Conservation (phyloP, 2,329 filamentous ascomycete species). For the Clonostachys chloroleuca region DNA sequence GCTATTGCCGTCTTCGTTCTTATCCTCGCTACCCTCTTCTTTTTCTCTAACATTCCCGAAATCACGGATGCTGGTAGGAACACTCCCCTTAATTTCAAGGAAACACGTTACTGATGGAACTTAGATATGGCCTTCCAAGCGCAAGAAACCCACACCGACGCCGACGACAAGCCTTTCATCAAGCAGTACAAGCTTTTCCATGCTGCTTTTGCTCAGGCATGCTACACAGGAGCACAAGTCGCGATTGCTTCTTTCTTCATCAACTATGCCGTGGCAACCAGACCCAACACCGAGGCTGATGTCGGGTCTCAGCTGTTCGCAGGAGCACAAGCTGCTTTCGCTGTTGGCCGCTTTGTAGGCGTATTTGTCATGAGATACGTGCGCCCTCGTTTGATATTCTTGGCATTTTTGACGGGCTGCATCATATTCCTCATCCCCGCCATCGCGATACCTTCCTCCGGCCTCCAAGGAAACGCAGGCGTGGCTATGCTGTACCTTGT, state of each 20-base stretch:
- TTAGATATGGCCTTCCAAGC: slow-evolving; percentile 62
- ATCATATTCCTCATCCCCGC: slow-evolving; percentile 57
- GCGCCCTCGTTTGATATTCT: slow-evolving; percentile 63
- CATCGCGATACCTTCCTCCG: slow-evolving; percentile 24
- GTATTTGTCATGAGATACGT: slow-evolving; percentile 62
- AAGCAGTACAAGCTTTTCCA: slow-evolving; percentile 76
- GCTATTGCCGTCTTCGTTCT: slow-evolving; percentile 70
- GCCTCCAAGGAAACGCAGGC: slow-evolving; percentile 35
- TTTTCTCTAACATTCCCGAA: slow-evolving; percentile 64
- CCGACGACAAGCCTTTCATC: slow-evolving; percentile 56
- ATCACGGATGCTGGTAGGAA: slow-evolving; percentile 48
- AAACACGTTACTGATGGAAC: slow-evolving; percentile 20
- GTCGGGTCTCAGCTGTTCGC: slow-evolving; percentile 65
- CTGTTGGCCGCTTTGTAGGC: slow-evolving; percentile 67
- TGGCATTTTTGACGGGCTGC: slow-evolving; percentile 58
- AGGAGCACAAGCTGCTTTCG: slow-evolving; percentile 69
- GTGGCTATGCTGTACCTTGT: slow-evolving; percentile 63
- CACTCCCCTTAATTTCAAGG: background rate
- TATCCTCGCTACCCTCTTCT: slow-evolving; percentile 61
- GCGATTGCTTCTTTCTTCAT: slow-evolving; percentile 67
- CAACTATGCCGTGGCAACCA: slow-evolving; percentile 64
- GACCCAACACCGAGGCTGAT: slow-evolving; percentile 41
- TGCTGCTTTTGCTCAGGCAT: slow-evolving; percentile 72
- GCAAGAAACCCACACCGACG: slow-evolving; percentile 44
- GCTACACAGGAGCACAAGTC: slow-evolving; percentile 71